A percentile compares a stretch with the other conserved stretches of the same genome.
phyloP scores from a whole-genome alignment of 176 grass and related monocot species.

The Coix lacrymajobi region DNA sequence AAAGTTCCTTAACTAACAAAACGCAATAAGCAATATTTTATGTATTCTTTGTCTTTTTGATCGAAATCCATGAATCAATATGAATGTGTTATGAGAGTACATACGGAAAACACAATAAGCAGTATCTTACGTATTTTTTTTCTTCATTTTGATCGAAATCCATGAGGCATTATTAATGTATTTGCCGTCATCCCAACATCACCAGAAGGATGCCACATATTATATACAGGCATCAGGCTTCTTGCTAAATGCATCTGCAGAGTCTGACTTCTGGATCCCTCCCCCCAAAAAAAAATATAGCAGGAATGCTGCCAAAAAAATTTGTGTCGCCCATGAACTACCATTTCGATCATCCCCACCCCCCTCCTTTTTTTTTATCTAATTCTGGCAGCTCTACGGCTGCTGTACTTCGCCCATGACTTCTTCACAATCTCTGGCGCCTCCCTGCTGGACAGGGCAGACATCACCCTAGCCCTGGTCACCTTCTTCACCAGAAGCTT shows the following conservation, averaged over 20 bases:
- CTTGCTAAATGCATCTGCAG: background rate
- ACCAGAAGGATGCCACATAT: background rate
- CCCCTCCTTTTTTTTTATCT: background rate
- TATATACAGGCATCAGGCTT: background rate
- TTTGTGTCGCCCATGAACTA: background rate
- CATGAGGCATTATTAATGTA: background rate
- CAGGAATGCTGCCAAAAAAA: background rate
- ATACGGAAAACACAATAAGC: background rate
- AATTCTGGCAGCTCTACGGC: slow-evolving; percentile 22
- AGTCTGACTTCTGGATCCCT: background rate
- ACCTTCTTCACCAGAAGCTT: slow-evolving; percentile 76
- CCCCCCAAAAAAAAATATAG: background rate
- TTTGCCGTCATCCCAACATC: background rate
- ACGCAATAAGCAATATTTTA: background rate
- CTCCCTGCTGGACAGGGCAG: slow-evolving; percentile 38
- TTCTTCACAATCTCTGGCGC: slow-evolving; percentile 43
- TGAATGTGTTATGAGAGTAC: background rate
- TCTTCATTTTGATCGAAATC: background rate
- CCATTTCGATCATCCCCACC: background rate
- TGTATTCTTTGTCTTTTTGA: background rate
- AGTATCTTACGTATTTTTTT: background rate
- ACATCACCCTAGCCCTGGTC: slow-evolving; percentile 44
- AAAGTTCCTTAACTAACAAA: too few species aligned
- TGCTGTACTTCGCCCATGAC: slow-evolving; percentile 39
- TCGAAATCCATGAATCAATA: background rate